Conservation (phyloP, 768 basidiomycete species). For the Rhizopogon vinicolor region DNA sequence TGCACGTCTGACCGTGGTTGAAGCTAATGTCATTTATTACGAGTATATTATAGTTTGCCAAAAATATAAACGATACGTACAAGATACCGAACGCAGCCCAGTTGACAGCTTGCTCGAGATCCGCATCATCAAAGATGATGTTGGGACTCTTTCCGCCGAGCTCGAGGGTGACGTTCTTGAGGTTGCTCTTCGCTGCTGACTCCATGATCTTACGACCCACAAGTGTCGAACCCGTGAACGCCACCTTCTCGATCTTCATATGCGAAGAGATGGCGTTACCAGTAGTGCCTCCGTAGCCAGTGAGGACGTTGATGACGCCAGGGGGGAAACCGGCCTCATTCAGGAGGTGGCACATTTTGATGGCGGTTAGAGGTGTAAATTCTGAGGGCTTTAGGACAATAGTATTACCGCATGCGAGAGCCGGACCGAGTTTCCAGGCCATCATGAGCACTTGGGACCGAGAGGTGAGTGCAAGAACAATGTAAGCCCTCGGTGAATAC, state of each 20-base stretch:
- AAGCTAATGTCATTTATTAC: slow-evolving; percentile 33
- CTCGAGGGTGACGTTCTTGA: slow-evolving; percentile 81
- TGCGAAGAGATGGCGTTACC: slow-evolving; percentile 64
- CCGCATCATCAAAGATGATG: slow-evolving; percentile 71
- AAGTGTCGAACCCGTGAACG: slow-evolving; percentile 78
- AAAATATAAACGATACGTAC: slow-evolving; percentile 33
- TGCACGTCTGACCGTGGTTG: slow-evolving; percentile 78
- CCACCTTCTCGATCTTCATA: slow-evolving; percentile 57
- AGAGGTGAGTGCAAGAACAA: neutral
- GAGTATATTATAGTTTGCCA: slow-evolving; percentile 1
- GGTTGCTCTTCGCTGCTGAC: slow-evolving; percentile 68
- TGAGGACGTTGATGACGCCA: slow-evolving; percentile 68
- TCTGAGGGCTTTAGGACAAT: slow-evolving; percentile 77
- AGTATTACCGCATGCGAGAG: slow-evolving; percentile 67
- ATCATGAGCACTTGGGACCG: slow-evolving; percentile 43
- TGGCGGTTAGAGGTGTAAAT: slow-evolving; percentile 59
- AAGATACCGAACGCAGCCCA: slow-evolving; percentile 70
- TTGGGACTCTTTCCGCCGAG: slow-evolving; percentile 74
- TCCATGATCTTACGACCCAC: slow-evolving; percentile 74
- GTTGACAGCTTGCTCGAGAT: slow-evolving; percentile 64
- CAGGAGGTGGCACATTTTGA: slow-evolving; percentile 44
- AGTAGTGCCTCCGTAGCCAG: slow-evolving; percentile 59
- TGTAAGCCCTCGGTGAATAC: neutral
- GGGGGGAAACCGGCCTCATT: slow-evolving; percentile 64
- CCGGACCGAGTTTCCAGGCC: slow-evolving; percentile 66